Evolutionary conservation across 2,329 filamentous ascomycete genomes (phyloP), one percentile per base, ranked within the genome.

Genomic region (Talaromyces rugulosus): DNA sequence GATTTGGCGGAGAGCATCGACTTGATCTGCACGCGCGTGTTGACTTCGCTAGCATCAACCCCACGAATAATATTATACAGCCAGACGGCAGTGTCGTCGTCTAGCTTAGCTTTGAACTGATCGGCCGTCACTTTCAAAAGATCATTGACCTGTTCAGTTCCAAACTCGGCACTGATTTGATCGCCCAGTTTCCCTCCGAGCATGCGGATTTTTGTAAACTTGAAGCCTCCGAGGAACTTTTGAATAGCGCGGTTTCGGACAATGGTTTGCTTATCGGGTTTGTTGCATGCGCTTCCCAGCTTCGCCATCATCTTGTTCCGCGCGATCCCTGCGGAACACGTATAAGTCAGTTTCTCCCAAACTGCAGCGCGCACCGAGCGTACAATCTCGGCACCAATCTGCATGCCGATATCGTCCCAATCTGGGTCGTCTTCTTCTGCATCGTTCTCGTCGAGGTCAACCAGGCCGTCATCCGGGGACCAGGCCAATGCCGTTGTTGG

Each of bases 1-100:
- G 92, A 96, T 73, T 99, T 99, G 23, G 95, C 93, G 1, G 92
- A 97, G 14, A 98, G 82, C 93, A 99, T 98, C 16, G 90, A 95
- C 74, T 98, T 97, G 79, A 97, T 96, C 70, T 95, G 91, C 1
- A 92, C 96, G 58, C 94, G 84, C 31, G 92, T 85, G 70, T 92
- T 97, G 66, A 99, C 92, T 75, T 97, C 93, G 69, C 89, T 95
- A 56, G 82, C 80, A 74, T 99, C 95, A 64, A 93, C 86, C 1
- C 95, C 95, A 11, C 95, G 87, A 59, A 98, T 89, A 11, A 89
- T 89, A 60, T 89, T 87, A 76, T 96, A 89, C 11, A 98, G 81
- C 92, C 93, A 97, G 3, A 83, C 81, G 1, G 91, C 94, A 0
- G 90, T 95, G 52, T 96, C 92, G 58, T 94, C 89, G 3, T 91